Evolutionary conservation across 2,329 filamentous ascomycete genomes (phyloP), one percentile per base, ranked within the genome.

Genomic region (Fusarium sulawesiense): DNA sequence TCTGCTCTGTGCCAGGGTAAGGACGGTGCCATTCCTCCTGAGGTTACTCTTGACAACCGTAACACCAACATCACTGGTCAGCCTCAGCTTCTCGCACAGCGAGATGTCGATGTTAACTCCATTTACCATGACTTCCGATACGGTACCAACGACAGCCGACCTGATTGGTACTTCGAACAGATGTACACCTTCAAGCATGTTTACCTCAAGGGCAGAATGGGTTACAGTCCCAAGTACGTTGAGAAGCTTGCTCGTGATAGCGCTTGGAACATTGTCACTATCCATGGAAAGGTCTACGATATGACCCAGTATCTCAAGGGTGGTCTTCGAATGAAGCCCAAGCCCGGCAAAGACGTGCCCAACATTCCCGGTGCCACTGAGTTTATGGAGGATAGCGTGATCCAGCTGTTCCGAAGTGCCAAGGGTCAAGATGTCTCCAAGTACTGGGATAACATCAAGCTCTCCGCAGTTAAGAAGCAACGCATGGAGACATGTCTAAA

Each of bases 61-160:
- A 88, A 86, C 40, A 89, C 88, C 66, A 99, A 99, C 79, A 85
- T 91, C 57, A 88, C 89, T 16, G 91, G 91, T 20, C 87, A 88
- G 14, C 88, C 90, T 21, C 87, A 83, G 23, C 83, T 92, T 25
- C 87, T 93, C 78, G 89, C 86, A 10, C 50, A 55, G 12, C 47
- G 34, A 75, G 83, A 80, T 30, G 85, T 86, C 6, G 94, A 98
- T 76, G 70, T 85, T 23, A 97, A 98, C 76, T 84, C 89, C 23
- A 83, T 88, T 67, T 99, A 97, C 78, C 96, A 99, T 76, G 96
- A 99, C 78, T 99, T 99, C 88, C 90, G 96, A 63, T 89, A 87
- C 76, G 94, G 88, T 76, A 93, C 88, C 34, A 93, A 94, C 71
- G 93, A 97, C 77, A 91, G 87, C 53, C 91, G 94, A 13, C 89